Conservation (phyloP, 2,329 filamentous ascomycete species). For the Fusarium hostae region DNA sequence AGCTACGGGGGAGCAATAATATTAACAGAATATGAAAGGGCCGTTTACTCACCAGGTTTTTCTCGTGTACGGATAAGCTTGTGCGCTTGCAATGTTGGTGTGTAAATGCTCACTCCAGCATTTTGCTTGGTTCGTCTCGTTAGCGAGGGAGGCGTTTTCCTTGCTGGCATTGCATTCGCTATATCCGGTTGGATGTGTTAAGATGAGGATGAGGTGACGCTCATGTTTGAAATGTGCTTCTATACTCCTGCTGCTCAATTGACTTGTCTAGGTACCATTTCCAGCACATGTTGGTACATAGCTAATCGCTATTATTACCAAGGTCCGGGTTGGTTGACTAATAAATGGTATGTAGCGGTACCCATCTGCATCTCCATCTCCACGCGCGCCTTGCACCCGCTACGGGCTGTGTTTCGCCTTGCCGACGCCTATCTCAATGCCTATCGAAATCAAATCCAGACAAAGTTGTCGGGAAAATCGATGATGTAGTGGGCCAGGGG, state of each 20-base stretch:
- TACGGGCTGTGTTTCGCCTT: conserved; percentile 19
- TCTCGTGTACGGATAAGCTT: conserved; percentile 4
- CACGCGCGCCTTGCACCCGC: conserved; percentile 6
- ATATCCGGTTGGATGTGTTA: conserved; percentile 14
- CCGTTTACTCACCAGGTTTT: conserved; percentile 4
- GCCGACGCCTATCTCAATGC: background rate
- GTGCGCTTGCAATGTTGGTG: conserved; percentile 11
- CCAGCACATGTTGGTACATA: background rate
- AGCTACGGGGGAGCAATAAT: background rate
- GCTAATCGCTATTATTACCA: conserved; percentile 5
- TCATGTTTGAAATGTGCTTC: background rate
- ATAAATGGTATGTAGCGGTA: conserved; percentile 7
- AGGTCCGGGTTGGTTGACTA: background rate
- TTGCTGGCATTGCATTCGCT: conserved; percentile 12
- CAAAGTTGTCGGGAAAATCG: conserved; percentile 23
- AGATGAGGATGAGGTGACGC: conserved; percentile 14
- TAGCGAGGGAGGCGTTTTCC: conserved; percentile 9
- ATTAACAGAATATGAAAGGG: conserved; percentile 4
- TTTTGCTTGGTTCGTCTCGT: conserved; percentile 20
- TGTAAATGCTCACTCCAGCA: conserved; percentile 13
- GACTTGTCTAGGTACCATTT: background rate
- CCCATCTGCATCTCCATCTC: conserved; percentile 2
- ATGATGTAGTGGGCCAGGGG: conserved; percentile 45
- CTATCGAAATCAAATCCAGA: conserved; percentile 1
- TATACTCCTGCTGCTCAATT: conserved; percentile 3